Evolutionary conservation across 2,329 filamentous ascomycete species (phyloP).

Genomic region (Exserohilum turcica): DNA sequence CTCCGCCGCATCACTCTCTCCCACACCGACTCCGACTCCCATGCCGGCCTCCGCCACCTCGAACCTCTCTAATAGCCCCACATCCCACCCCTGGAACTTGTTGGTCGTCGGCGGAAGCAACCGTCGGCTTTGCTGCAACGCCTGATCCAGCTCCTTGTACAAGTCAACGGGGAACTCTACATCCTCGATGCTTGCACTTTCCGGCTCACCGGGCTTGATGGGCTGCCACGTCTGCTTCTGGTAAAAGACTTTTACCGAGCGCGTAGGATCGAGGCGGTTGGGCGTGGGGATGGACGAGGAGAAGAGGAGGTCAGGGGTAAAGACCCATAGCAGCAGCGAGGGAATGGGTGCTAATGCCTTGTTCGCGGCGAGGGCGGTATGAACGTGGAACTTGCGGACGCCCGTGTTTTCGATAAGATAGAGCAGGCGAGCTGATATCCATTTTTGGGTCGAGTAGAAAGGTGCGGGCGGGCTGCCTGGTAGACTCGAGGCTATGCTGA

Average conservation of each 20-base stretch:
- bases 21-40: background rate
- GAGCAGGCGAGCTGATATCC: constrained; percentile 62
- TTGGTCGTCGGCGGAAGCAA: constrained; percentile 63
- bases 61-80: constrained; percentile 66
- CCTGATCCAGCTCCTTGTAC: constrained; percentile 53
- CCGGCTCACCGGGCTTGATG: constrained; percentile 37
- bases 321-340: constrained; percentile 60
- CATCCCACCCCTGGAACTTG: constrained; percentile 68
- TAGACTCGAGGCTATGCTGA: constrained; percentile 36
- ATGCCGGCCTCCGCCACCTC: constrained; percentile 32
- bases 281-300: constrained; percentile 51
- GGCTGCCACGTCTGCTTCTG: constrained; percentile 42
- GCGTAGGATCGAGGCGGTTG: constrained; percentile 45
- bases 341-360: constrained; percentile 10
- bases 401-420: constrained; percentile 62
- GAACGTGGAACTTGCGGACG: constrained; percentile 63
- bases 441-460: constrained; percentile 42
- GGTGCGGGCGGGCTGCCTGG: constrained; percentile 3
- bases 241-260: constrained; percentile 65
- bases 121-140: constrained; percentile 56
- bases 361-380: constrained; percentile 12
- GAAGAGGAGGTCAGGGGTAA: constrained; percentile 64
- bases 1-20: background rate
- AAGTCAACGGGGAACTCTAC: constrained; percentile 58
- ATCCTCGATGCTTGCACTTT: constrained; percentile 56